Conservation (phyloP, 106 monocot genomes). For the Posidonia australis region DNA sequence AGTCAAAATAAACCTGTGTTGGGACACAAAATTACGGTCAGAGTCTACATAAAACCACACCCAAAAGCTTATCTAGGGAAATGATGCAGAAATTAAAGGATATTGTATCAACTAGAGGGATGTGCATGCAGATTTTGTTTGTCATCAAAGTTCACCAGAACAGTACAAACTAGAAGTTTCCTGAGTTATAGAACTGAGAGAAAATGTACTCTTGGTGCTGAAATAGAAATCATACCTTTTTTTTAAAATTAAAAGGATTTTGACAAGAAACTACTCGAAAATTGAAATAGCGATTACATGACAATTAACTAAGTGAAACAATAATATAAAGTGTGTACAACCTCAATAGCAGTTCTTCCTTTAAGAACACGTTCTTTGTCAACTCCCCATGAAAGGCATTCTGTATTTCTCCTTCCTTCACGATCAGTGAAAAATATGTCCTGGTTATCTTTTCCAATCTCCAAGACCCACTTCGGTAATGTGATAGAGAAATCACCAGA, state of each 20-base stretch:
- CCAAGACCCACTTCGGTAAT: slow-evolving; percentile 91
- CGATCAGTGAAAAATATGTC: slow-evolving; percentile 99
- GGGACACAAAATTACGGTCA: not conserved
- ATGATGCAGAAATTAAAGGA: not conserved
- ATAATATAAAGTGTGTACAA: slow-evolving; percentile 8
- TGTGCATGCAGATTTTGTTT: not conserved
- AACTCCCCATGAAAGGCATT: slow-evolving; percentile 93
- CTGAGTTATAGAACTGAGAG: too few relatives aligned
- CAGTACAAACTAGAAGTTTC: too few relatives aligned
- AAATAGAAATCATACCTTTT: not conserved
- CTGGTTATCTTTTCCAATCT: slow-evolving; percentile 89
- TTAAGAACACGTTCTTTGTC: slow-evolving; percentile 73
- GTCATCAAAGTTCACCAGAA: too few relatives aligned
- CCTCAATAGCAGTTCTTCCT: slow-evolving; percentile 92
- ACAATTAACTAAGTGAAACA: not conserved
- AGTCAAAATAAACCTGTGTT: slow-evolving; percentile 82
- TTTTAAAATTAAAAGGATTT: not conserved
- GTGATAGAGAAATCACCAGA: slow-evolving; percentile 53
- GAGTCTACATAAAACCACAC: not conserved
- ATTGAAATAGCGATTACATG: not conserved
- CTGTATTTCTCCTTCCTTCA: slow-evolving; percentile 82
- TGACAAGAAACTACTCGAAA: not conserved
- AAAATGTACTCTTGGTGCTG: too few relatives aligned
- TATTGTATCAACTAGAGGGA: not conserved
- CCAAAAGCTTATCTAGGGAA: not conserved